Conservation (phyloP, 208 protist species). For the Endotrypanum monterogeii region DNA sequence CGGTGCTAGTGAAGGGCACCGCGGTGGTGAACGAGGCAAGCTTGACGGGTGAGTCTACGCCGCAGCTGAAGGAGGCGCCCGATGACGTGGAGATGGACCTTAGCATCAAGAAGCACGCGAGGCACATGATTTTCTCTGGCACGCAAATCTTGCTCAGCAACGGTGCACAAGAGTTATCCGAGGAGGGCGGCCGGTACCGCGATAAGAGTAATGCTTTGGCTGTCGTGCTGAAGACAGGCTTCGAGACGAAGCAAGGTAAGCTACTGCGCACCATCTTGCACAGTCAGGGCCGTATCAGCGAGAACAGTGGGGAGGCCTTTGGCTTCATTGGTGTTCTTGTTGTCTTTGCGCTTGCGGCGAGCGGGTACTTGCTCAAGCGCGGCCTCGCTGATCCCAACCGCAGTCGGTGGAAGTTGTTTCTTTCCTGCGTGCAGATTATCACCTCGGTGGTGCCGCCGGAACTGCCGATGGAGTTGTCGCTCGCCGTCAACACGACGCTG, state of each 20-base stretch:
- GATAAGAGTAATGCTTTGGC: constrained; percentile 71
- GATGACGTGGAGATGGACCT: constrained; percentile 70
- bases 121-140: constrained; percentile 94
- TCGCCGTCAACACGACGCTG: constrained; percentile 98
- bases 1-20: constrained; percentile 94
- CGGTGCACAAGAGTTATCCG: constrained; percentile 51
- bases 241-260: constrained; percentile 98
- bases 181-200: constrained; percentile 23
- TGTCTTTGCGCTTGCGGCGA: constrained; percentile 95
- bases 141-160: constrained; percentile 94
- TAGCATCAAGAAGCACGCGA: constrained; percentile 87
- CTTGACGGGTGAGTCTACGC: constrained; percentile 99
- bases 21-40: constrained; percentile 98
- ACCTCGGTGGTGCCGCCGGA: constrained; percentile 99
- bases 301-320: constrained; percentile 96
- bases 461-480: constrained; percentile 98
- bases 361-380: constrained; percentile 94
- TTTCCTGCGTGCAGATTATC: constrained; percentile 98
- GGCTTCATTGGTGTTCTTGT: constrained; percentile 97
- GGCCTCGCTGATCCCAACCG: constrained; percentile 81
- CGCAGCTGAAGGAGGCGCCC: constrained; percentile 95
- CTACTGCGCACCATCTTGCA: constrained; percentile 94
- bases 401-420: constrained; percentile 96
- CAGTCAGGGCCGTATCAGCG: constrained; percentile 94
- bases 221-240: constrained; percentile 98